phyloP scores from a whole-genome alignment of 106 monocot genomes.

The Dioscorea zingiberensis region DNA sequence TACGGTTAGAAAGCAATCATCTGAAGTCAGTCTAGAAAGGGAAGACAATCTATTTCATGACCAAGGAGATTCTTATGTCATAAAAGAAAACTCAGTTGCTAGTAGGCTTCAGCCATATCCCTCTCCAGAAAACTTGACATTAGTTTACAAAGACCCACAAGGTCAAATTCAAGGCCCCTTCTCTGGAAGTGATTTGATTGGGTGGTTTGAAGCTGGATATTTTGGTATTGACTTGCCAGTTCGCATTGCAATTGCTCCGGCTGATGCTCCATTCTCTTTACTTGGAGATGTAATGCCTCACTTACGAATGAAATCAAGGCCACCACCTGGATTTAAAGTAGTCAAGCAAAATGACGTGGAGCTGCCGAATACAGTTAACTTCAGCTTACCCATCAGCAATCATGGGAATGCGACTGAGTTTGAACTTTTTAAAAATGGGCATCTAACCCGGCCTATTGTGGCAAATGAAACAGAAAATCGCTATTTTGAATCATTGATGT shows the following conservation, averaged over 20 bases:
- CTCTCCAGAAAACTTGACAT: conserved; percentile 68
- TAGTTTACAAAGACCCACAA: conserved; percentile 93
- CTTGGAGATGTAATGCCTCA: conserved; percentile 99
- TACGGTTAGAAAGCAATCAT: conserved; percentile 22
- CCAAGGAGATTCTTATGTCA: conserved; percentile 14
- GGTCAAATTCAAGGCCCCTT: conserved; percentile 97
- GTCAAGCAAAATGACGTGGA: conserved; percentile 36
- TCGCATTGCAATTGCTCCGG: conserved; percentile 49
- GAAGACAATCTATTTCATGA: conserved; percentile 5
- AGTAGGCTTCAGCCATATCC: conserved; percentile 30
- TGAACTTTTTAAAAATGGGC: conserved; percentile 32
- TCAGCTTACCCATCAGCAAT: conserved; percentile 15
- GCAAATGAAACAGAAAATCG: conserved; percentile 64
- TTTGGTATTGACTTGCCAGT: conserved; percentile 97
- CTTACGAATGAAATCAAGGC: conserved; percentile 61
- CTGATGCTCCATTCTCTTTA: conserved; percentile 57
- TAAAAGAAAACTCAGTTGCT: conserved; percentile 20
- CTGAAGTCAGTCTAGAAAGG: conserved; percentile 24
- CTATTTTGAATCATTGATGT: conserved; percentile 88
- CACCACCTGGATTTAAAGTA: conserved; percentile 79
- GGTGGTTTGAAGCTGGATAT: conserved; percentile 95
- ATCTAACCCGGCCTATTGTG: conserved; percentile 20
- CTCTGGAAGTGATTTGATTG: conserved; percentile 82
- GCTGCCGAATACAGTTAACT: conserved; percentile 12
- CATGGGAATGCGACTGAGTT: conserved; percentile 24